Evolutionary conservation across 2,329 filamentous ascomycete species (phyloP).

Genomic region (Herpomyces periplanetae): DNA sequence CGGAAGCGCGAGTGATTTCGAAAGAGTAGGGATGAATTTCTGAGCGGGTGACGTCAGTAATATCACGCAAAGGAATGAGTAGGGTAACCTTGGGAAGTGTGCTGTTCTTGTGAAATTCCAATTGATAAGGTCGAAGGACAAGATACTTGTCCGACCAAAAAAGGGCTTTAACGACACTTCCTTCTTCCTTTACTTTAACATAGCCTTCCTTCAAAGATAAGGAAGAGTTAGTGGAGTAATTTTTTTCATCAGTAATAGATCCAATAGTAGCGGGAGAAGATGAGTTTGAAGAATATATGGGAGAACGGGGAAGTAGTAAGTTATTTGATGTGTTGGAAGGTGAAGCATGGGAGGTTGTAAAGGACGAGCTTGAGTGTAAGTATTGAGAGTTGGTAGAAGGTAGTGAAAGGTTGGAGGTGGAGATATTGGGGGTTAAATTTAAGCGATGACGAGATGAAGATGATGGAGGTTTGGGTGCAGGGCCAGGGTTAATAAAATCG

Average conservation of each 20-base stretch:
- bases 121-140: slow-evolving; percentile 56
- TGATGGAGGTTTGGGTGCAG: slow-evolving; percentile 54
- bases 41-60: slow-evolving; percentile 57
- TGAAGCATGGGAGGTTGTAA: slow-evolving; percentile 11
- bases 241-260: no score
- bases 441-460: slow-evolving; percentile 48
- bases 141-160: slow-evolving; percentile 66
- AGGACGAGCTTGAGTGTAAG: slow-evolving; percentile 12
- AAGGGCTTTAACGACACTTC: slow-evolving; percentile 37
- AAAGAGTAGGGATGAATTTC: slow-evolving; percentile 73
- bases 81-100: slow-evolving; percentile 43
- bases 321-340: slow-evolving; percentile 7
- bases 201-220: slow-evolving; percentile 19
- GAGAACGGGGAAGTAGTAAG: slow-evolving; percentile 8
- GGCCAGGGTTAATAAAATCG: slow-evolving; percentile 82
- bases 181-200: slow-evolving; percentile 62
- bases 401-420: slow-evolving; percentile 24
- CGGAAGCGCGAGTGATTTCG: slow-evolving; percentile 40
- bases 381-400: slow-evolving; percentile 24
- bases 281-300: no score
- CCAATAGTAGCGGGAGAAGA: no score
- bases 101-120: slow-evolving; percentile 79
- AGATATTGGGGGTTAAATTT: slow-evolving; percentile 35
- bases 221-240: slow-evolving; percentile 7
- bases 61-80: slow-evolving; percentile 45